phyloP scores from a whole-genome alignment of 805 yeast genomes.

The Wickerhamomyces chaumierensis region DNA sequence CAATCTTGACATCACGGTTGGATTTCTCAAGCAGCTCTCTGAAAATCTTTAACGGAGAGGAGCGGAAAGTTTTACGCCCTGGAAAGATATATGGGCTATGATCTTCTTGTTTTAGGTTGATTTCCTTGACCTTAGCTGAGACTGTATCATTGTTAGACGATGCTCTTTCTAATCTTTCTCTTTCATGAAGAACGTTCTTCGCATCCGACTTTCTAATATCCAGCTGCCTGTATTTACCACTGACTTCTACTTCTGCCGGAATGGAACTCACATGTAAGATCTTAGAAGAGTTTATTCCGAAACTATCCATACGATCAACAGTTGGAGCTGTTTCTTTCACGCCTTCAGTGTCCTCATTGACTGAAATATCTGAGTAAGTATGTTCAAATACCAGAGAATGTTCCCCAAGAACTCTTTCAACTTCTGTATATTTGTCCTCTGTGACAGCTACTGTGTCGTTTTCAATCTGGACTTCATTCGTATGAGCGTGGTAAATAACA shows the following conservation, averaged over 20 bases:
- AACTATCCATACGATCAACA: no score
- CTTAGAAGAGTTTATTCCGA: no score
- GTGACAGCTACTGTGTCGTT: background rate
- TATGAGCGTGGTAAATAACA: background rate
- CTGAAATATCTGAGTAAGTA: no score
- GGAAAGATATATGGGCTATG: constrained; percentile 12
- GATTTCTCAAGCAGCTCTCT: constrained; percentile 8
- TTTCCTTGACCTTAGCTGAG: background rate
- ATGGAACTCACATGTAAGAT: no score
- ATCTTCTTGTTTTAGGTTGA: constrained; percentile 4
- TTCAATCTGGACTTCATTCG: background rate
- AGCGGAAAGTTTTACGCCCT: constrained; percentile 3
- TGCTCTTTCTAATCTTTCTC: background rate
- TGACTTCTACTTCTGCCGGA: background rate
- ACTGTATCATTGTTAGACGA: background rate
- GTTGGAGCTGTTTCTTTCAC: no score
- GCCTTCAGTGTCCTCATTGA: no score
- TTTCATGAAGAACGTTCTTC: background rate
- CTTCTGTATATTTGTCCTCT: background rate
- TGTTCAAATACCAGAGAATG: background rate
- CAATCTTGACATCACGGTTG: constrained; percentile 6
- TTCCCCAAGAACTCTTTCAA: background rate
- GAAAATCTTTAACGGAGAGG: constrained; percentile 4
- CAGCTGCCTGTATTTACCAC: background rate
- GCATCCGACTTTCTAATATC: background rate